Conservation (phyloP, 495 filamentous ascomycete species). For the Lichina pygmaea region DNA sequence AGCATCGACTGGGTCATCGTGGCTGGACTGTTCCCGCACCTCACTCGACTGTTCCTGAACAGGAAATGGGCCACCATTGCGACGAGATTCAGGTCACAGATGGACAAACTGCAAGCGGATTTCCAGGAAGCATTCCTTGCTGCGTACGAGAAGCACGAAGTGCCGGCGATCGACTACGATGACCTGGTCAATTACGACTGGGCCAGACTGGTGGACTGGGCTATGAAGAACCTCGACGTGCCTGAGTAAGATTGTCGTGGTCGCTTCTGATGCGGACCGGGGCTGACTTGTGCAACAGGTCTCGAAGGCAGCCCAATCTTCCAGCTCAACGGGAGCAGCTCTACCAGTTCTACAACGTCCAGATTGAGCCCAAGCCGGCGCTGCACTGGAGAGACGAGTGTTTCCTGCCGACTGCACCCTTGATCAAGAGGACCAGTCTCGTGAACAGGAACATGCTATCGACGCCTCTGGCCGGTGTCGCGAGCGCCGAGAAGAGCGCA, state of each 20-base stretch:
- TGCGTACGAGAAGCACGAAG: slow-evolving; percentile 40
- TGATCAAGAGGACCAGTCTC: slow-evolving; percentile 15
- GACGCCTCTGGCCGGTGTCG: slow-evolving; percentile 6
- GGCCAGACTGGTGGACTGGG: slow-evolving; percentile 50
- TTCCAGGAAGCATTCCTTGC: slow-evolving; percentile 52
- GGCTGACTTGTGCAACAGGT: background rate
- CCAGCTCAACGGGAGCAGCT: slow-evolving; percentile 12
- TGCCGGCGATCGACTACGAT: slow-evolving; percentile 46
- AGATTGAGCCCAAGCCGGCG: slow-evolving; percentile 6
- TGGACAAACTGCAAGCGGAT: slow-evolving; percentile 42
- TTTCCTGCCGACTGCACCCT: slow-evolving; percentile 15
- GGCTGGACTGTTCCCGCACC: slow-evolving; percentile 32
- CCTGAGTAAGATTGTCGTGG: background rate
- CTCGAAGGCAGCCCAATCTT: slow-evolving; percentile 1
- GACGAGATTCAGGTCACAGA: slow-evolving; percentile 27
- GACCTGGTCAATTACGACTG: slow-evolving; percentile 54
- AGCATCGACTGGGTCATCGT: slow-evolving; percentile 53
- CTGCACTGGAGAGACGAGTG: slow-evolving; percentile 21
- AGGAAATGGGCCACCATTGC: slow-evolving; percentile 31
- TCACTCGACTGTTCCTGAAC: slow-evolving; percentile 25
- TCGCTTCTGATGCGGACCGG: too few species aligned
- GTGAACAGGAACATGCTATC: slow-evolving; percentile 5
- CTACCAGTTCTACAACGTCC: slow-evolving; percentile 8
- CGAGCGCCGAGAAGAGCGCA: background rate
- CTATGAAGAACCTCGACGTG: slow-evolving; percentile 20